These are phyloP conservation scores for Lizonia empirigonia DNA, from an alignment of 2,329 filamentous ascomycete species.

Conservation along the genomic window DNA sequence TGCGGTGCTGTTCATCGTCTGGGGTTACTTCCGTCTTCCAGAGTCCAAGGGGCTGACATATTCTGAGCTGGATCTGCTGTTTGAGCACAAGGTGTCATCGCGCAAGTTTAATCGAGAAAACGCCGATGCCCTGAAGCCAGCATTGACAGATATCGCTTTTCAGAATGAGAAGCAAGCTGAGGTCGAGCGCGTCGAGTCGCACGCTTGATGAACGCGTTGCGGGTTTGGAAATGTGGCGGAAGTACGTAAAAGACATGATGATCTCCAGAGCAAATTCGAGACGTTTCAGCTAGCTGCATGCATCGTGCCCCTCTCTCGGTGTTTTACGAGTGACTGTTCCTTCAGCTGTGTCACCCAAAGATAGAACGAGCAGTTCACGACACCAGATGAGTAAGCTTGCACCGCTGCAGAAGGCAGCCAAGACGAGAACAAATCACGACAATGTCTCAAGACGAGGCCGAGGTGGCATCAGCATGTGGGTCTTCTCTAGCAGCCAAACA, in stretches of 20 bases:
- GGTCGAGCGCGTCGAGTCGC: constrained; percentile 26
- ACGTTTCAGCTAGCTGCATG: constrained; percentile 3
- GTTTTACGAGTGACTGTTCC: not conserved
- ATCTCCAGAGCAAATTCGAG: constrained; percentile 2
- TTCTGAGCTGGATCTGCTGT: constrained; percentile 31
- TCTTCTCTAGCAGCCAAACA: constrained; percentile 1
- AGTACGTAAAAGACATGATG: not conserved
- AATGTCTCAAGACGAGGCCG: constrained; percentile 6
- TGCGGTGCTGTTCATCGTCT: constrained; percentile 25
- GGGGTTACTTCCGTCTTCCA: constrained; percentile 33
- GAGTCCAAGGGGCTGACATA: constrained; percentile 30
- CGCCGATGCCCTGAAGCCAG: constrained; percentile 27
- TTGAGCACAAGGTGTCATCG: constrained; percentile 31
- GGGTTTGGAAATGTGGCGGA: not conserved
- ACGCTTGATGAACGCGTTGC: constrained; percentile 1
- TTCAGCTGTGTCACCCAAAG: constrained; percentile 8
- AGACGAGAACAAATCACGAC: constrained; percentile 2
- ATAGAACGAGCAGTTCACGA: constrained; percentile 6
- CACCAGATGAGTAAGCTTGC: constrained; percentile 1
- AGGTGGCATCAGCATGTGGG: constrained; percentile 5
- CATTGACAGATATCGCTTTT: constrained; percentile 21
- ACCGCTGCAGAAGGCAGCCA: not conserved
- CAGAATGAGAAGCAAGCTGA: constrained; percentile 27
- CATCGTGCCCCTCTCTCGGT: not conserved
- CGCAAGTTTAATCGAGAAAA: constrained; percentile 31